Conservation (phyloP, 805 yeast genomes). For the Wickerhamomyces bovis region DNA sequence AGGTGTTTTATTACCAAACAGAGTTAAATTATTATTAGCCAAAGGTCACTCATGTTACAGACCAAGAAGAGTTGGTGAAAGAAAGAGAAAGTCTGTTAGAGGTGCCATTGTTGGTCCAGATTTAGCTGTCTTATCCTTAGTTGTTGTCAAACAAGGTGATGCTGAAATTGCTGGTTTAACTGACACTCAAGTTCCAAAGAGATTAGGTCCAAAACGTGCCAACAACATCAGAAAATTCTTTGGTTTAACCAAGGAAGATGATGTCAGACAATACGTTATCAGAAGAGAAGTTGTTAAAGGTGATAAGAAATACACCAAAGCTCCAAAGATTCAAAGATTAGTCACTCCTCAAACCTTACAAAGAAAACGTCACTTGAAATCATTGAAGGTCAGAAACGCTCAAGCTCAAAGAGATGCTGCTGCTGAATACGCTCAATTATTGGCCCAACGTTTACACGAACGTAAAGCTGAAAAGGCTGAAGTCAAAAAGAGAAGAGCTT, state of each 20-base stretch:
- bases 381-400: slow-evolving; percentile 93
- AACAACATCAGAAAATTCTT: slow-evolving; percentile 99
- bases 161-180: slow-evolving; percentile 93
- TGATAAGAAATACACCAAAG: slow-evolving; percentile 98
- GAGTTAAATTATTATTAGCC: slow-evolving; percentile 90
- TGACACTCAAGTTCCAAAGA: slow-evolving; percentile 91
- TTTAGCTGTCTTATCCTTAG: slow-evolving; percentile 88
- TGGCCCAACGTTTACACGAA: slow-evolving; percentile 97
- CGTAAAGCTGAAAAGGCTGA: slow-evolving; percentile 98
- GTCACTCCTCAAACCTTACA: slow-evolving; percentile 98
- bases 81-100: slow-evolving; percentile 99
- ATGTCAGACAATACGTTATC: slow-evolving; percentile 74
- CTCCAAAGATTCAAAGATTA: slow-evolving; percentile 99
- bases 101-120: slow-evolving; percentile 98
- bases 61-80: slow-evolving; percentile 99
- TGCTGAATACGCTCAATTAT: slow-evolving; percentile 98
- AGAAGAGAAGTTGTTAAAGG: slow-evolving; percentile 98
- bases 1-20: slow-evolving; percentile 98
- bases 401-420: slow-evolving; percentile 99
- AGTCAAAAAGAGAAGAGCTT: slow-evolving; percentile 99
- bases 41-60: slow-evolving; percentile 97
- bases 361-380: slow-evolving; percentile 96
- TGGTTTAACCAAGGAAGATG: slow-evolving; percentile 83
- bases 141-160: slow-evolving; percentile 97
- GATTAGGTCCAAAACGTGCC: slow-evolving; percentile 99